Percentiles rank a stretch among this genome's conserved stretches.
Conservation (phyloP, 805 yeast species). For the Lipomyces orientalis region DNA sequence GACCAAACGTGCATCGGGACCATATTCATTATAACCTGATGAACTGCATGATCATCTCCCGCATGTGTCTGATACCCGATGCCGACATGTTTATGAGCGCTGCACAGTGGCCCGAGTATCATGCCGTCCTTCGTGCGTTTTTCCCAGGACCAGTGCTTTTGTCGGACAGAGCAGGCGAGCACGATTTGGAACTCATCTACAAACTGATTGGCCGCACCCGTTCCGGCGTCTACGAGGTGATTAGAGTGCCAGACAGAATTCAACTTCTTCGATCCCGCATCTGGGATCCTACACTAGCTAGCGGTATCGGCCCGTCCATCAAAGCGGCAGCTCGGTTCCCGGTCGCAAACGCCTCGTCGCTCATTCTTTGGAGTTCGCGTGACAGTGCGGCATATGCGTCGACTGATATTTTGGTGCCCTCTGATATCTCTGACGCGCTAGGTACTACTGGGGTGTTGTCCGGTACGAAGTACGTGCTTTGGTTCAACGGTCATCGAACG, state of each 20-base stretch:
- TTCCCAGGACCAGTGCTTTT: background rate
- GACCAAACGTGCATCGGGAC: conserved; percentile 11
- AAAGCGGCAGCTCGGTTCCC: conserved; percentile 14
- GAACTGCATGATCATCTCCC: conserved; percentile 3
- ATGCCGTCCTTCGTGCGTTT: conserved; percentile 11
- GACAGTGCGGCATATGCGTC: conserved; percentile 11
- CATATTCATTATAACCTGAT: conserved; percentile 12
- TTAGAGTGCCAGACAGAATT: background rate
- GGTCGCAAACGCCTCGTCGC: background rate
- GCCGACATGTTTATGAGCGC: conserved; percentile 16
- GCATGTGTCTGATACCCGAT: conserved; percentile 10
- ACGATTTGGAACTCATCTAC: conserved; percentile 11
- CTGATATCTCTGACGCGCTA: conserved; percentile 10
- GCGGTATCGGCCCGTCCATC: conserved; percentile 12
- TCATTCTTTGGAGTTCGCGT: conserved; percentile 17
- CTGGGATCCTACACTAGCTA: conserved; percentile 12
- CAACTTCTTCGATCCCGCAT: conserved; percentile 9
- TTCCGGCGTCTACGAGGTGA: conserved; percentile 8
- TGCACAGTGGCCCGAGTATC: conserved; percentile 17
- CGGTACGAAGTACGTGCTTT: conserved; percentile 2
- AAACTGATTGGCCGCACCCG: conserved; percentile 14
- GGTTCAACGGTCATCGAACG: background rate
- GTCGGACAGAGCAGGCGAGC: conserved; percentile 9
- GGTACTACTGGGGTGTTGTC: background rate
- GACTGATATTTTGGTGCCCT: background rate